Base-by-base conservation (phyloP, 2,329 filamentous ascomycete genomes). In the Ceratocystis smalleyi region DNA sequence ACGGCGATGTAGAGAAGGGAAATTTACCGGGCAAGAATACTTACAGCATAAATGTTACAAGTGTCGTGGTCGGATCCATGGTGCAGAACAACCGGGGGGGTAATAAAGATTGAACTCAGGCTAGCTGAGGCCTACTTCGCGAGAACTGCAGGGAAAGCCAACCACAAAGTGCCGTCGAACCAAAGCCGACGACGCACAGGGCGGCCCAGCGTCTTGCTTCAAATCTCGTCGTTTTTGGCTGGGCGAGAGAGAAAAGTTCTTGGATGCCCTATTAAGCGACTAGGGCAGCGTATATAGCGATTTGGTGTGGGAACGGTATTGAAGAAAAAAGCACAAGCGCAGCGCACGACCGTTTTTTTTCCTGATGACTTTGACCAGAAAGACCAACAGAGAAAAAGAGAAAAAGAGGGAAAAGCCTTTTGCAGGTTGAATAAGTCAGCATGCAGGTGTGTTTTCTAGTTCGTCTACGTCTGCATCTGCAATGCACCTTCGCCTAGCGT, bases 1-100 rank as follows among this genome's bases (percentile, higher is more conserved):
- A 61, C 17, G 7, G 10, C 43, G 5, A 61, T n/a, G n/a, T 30
- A 24, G 2, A 45, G 40, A 51, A 51, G 19, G 35, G n/a, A 51
- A 40, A 32, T 22, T 54, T 22, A 35, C 17, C 17, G 54, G 35
- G 17, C 22, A 24, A 22, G 45, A 54, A 35, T 12, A 83, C 83
- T 82, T 77, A 86, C 83, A 86, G 74, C 74, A 84, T 79, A 72
- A 88, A 87, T 67, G 85, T 86, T 71, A 86, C 80, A 69, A 88
- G 81, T 66, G 85, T 85, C 24, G 84, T 86, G 51, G 78, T 78
- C 63, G 81, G 81, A 73, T 83, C 81, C 81, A 83, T 83, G 71
- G 63, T 69, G 67, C 35, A 40, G 35, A 15, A 40, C 3, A 10
- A 40, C 35, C 1, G 35, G 35, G 35, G 35, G 10, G n/a, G 10